Base-by-base conservation (phyloP, 2,329 filamentous ascomycete species). In the Hypoxylon rubiginosum region DNA sequence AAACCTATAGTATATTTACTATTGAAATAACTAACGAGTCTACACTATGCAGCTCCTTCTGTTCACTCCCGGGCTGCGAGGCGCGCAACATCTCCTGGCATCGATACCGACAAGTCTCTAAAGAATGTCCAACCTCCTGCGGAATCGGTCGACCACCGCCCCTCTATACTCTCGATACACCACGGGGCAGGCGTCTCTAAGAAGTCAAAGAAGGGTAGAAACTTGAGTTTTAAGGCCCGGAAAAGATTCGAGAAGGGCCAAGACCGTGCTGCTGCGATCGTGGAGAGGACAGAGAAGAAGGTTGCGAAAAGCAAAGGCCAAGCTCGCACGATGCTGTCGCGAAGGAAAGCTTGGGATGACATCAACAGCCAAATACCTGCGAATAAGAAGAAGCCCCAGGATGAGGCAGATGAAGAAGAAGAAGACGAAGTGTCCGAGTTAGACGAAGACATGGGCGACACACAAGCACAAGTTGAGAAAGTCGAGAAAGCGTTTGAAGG, bases 1-100 rank as follows among this genome's bases (percentile, higher is more conserved):
- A 43, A 48, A 9, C 15, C 3, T 48, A 46, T 21, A 30, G 7
- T 28, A n/a, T 28, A 41, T 46, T 24, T 13, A 30, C 9, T 15
- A 13, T 39, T 2, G 4, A 64, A 51, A 58, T 41, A 56, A 36
- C 36, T 63, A 19, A 53, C 49, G 32, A 50, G n/a, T 36, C 10
- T 11, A 19, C 9, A 5, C 5, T 36, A 21, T 7, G 17, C 75
- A 92, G 89, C 82, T 58, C 83, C 84, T 41, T 92, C 91, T 4
- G 79, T 88, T 62, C 91, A 90, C 81, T 94, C 92, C 57, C 90
- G 92, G 70, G 91, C 91, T 63, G 91, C 91, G 43, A 88, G 91
- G 75, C 89, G 92, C 69, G 91, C 89, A 50, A 88, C 88, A 15
- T 91, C 90, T 3, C 90, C 91, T 26, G 84, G 88, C 73, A 89